Percentiles rank a stretch among this genome's conserved stretches.
phyloP scores from a whole-genome alignment of 2,329 filamentous ascomycete species.

The Aurifilum marmelostoma region DNA sequence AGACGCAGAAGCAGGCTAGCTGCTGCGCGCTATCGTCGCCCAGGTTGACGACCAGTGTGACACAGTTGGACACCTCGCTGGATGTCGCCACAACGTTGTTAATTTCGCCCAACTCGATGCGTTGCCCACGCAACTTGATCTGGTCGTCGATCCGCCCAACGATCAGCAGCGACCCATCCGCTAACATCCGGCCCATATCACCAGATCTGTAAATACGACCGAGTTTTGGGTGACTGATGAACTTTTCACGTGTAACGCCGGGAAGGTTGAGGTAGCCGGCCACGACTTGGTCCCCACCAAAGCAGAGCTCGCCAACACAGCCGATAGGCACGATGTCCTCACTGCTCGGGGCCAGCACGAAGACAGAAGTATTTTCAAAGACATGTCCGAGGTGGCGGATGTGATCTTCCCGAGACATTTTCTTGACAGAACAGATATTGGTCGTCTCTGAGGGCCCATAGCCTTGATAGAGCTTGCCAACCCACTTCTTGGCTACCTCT shows the following conservation, averaged over 20 bases:
- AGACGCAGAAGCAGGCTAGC: slow-evolving; percentile 72
- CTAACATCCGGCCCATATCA: slow-evolving; percentile 78
- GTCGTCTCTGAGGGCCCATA: slow-evolving; percentile 88
- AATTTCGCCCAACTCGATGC: slow-evolving; percentile 79
- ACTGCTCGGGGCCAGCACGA: slow-evolving; percentile 57
- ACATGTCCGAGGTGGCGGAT: slow-evolving; percentile 77
- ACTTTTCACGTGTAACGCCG: slow-evolving; percentile 65
- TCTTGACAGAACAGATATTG: slow-evolving; percentile 80
- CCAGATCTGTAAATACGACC: slow-evolving; percentile 82
- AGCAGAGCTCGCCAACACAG: slow-evolving; percentile 80
- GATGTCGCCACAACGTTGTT: slow-evolving; percentile 62
- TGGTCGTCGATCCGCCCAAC: slow-evolving; percentile 76
- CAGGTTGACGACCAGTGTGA: slow-evolving; percentile 61
- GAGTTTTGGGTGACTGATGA: slow-evolving; percentile 68
- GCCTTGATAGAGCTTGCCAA: slow-evolving; percentile 71
- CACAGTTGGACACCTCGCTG: slow-evolving; percentile 59
- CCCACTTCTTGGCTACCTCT: slow-evolving; percentile 72
- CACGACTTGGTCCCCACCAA: slow-evolving; percentile 81
- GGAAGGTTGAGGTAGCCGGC: slow-evolving; percentile 72
- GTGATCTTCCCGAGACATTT: slow-evolving; percentile 59
- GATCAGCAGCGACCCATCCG: slow-evolving; percentile 75
- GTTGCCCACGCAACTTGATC: slow-evolving; percentile 78
- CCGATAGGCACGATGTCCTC: slow-evolving; percentile 66
- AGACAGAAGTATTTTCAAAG: slow-evolving; percentile 75
- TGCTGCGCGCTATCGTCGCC: slow-evolving; percentile 45